These are phyloP conservation scores for Phaseolus coccineus DNA, from an alignment of 331 rosid species.

Conservation along the genomic window DNA sequence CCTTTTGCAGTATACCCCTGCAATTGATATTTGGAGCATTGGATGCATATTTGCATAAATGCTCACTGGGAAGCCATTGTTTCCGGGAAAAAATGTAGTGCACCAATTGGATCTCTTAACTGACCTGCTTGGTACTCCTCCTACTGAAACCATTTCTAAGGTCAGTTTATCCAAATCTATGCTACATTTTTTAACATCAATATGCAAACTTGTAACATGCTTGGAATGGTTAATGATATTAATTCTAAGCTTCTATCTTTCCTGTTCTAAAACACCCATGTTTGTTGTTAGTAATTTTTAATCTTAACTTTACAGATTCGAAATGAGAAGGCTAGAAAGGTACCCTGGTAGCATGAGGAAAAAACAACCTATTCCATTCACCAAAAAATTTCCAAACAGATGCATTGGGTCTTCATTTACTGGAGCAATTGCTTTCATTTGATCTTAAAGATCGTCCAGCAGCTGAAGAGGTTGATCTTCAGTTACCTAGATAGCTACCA, in stretches of 20 bases:
- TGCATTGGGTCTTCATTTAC: constrained; percentile 80
- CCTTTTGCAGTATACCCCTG: constrained; percentile 93
- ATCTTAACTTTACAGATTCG: constrained; percentile 72
- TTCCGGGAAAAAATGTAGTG: constrained; percentile 98
- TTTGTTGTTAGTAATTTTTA: constrained; percentile 21
- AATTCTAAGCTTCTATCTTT: constrained; percentile 14
- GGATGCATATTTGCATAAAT: constrained; percentile 99
- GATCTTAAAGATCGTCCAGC: constrained; percentile 96
- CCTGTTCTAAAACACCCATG: constrained; percentile 3
- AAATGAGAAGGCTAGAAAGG: constrained; percentile 96
- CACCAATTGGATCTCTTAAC: constrained; percentile 99
- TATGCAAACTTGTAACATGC: neutral
- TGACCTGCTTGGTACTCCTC: constrained; percentile 96
- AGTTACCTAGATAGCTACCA: constrained; percentile 35
- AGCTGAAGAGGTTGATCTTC: constrained; percentile 84
- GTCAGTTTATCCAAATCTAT: constrained; percentile 58
- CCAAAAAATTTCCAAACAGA: constrained; percentile 86
- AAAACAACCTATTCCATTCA: constrained; percentile 81
- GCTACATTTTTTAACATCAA: constrained; percentile 30
- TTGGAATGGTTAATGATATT: constrained; percentile 10
- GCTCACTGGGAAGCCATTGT: constrained; percentile 85
- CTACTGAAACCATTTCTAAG: constrained; percentile 87
- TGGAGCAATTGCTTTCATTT: constrained; percentile 87
- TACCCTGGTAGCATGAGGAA: constrained; percentile 91
- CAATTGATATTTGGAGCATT: constrained; percentile 98